Conservation (phyloP, 768 basidiomycete genomes). For the Boletus reticuloceps region DNA sequence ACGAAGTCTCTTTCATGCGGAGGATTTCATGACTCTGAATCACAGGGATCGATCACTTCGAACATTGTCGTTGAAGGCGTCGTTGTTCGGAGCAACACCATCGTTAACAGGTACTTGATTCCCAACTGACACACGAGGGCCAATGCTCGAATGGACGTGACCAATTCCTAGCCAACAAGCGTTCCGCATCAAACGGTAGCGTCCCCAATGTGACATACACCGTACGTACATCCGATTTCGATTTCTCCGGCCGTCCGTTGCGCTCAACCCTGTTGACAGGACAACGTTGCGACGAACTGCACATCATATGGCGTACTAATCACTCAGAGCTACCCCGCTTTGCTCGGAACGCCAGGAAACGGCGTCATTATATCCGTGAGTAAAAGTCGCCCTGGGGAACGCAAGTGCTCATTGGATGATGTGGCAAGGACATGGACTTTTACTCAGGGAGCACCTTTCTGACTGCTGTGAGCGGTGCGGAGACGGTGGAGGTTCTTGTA, state of each 20-base stretch:
- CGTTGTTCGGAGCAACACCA: slow-evolving; percentile 48
- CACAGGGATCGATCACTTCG: slow-evolving; percentile 54
- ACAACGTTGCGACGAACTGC: slow-evolving; percentile 51
- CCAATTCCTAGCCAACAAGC: slow-evolving; percentile 41
- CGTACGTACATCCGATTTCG: slow-evolving; percentile 32
- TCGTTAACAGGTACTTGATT: slow-evolving; percentile 48
- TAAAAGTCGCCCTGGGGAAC: neutral
- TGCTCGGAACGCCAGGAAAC: slow-evolving; percentile 53
- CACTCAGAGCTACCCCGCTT: slow-evolving; percentile 58
- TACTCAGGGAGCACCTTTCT: slow-evolving; percentile 20
- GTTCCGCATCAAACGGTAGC: slow-evolving; percentile 52
- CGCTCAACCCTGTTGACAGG: slow-evolving; percentile 26
- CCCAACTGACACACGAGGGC: too few species aligned
- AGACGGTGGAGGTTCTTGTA: slow-evolving; percentile 48
- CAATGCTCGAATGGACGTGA: neutral
- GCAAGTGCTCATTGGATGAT: neutral
- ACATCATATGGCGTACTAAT: slow-evolving; percentile 56
- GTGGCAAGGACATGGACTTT: slow-evolving; percentile 48
- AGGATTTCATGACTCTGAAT: neutral
- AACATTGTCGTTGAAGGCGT: slow-evolving; percentile 45
- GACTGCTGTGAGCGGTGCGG: slow-evolving; percentile 42
- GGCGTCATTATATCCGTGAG: slow-evolving; percentile 57
- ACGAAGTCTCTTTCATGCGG: neutral
- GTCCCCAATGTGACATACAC: slow-evolving; percentile 52
- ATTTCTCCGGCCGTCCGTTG: neutral